phyloP scores from a whole-genome alignment of 2,329 filamentous ascomycete genomes.

The Aspergillus aculeatus region DNA sequence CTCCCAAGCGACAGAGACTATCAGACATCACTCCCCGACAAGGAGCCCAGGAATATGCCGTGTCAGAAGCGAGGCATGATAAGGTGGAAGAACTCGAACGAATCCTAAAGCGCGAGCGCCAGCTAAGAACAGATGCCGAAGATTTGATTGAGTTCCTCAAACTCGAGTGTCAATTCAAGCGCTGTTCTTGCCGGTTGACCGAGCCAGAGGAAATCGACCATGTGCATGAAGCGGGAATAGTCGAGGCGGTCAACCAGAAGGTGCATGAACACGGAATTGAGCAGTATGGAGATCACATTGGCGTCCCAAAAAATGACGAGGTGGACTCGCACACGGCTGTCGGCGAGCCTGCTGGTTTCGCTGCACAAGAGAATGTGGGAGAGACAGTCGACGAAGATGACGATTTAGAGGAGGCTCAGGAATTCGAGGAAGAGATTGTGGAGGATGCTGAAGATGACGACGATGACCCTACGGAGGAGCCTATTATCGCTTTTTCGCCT shows the following conservation, averaged over 20 bases:
- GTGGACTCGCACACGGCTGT: not conserved
- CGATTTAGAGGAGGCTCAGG: constrained; percentile 1
- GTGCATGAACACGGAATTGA: not conserved
- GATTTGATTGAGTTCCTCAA: constrained; percentile 55
- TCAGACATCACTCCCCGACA: constrained; percentile 30
- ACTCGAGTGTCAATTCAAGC: constrained; percentile 50
- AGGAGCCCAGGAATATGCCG: constrained; percentile 26
- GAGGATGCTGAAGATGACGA: constrained; percentile 19
- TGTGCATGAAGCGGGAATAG: constrained; percentile 29
- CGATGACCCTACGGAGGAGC: constrained; percentile 30
- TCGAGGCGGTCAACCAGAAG: constrained; percentile 28
- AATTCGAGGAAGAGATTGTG: not conserved
- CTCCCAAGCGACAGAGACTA: constrained; percentile 34
- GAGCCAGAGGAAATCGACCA: constrained; percentile 44
- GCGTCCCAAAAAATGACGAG: not conserved
- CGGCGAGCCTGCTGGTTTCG: not conserved
- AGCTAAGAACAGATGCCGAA: constrained; percentile 52
- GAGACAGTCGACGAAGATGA: not conserved
- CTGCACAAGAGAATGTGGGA: not conserved
- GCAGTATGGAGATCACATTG: not conserved
- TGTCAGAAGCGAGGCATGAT: constrained; percentile 38
- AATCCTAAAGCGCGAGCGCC: constrained; percentile 52
- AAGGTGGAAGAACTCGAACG: constrained; percentile 47
- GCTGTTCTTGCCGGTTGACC: constrained; percentile 48
- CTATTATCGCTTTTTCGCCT: constrained; percentile 43